These are phyloP conservation scores for Entonaema liquescens DNA, from an alignment of 495 filamentous ascomycete genomes.

Conservation along the genomic window DNA sequence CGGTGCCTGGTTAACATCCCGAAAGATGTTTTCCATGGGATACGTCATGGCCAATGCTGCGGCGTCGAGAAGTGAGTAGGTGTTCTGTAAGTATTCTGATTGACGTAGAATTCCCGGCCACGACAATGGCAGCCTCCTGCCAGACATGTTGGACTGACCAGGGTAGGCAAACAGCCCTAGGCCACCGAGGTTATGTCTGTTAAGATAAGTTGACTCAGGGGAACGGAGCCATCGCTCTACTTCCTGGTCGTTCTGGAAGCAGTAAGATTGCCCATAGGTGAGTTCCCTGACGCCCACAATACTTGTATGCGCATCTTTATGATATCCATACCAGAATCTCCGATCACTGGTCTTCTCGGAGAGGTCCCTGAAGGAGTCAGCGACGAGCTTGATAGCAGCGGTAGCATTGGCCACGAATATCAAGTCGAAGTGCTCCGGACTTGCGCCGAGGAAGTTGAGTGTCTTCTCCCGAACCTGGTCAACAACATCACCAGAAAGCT, in stretches of 20 bases:
- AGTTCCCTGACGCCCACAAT: constrained; percentile 75
- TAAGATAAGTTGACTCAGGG: constrained; percentile 39
- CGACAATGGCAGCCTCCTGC: constrained; percentile 68
- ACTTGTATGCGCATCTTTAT: constrained; percentile 77
- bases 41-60: constrained; percentile 76
- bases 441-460: constrained; percentile 69
- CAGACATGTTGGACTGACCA: constrained; percentile 82
- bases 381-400: constrained; percentile 74
- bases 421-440: constrained; percentile 70
- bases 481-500: constrained; percentile 66
- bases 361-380: constrained; percentile 68
- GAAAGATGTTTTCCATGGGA: constrained; percentile 64
- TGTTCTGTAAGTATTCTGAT: constrained; percentile 54
- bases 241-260: constrained; percentile 71
- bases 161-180: constrained; percentile 78
- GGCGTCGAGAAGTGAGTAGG: constrained; percentile 75
- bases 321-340: constrained; percentile 77
- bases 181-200: constrained; percentile 36
- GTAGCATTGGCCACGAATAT: constrained; percentile 76
- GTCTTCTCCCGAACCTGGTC: constrained; percentile 66
- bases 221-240: constrained; percentile 70
- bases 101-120: constrained; percentile 66
- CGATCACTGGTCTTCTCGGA: constrained; percentile 52
- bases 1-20: constrained; percentile 66
- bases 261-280: constrained; percentile 62